phyloP scores from a whole-genome alignment of 768 basidiomycete species.

The Candolleomyces aberdarensis region DNA sequence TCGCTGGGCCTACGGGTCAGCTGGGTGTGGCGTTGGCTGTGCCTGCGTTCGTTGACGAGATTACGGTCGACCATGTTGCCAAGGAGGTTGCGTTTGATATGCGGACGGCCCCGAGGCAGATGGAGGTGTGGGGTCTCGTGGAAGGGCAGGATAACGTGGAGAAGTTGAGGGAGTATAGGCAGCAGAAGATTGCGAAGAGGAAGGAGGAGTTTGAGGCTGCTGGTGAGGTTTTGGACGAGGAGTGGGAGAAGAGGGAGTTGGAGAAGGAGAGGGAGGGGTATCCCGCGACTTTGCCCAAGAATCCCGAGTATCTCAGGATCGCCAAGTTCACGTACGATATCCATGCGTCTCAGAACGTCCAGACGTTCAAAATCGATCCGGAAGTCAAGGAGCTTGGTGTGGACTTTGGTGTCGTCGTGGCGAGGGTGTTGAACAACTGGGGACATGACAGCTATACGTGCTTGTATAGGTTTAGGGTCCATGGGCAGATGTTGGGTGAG shows the following conservation, averaged over 20 bases:
- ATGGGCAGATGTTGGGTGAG: constrained; percentile 55
- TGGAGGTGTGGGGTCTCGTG: constrained; percentile 91
- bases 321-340: constrained; percentile 65
- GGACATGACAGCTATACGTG: constrained; percentile 83
- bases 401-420: constrained; percentile 82
- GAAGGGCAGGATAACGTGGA: constrained; percentile 72
- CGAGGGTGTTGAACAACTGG: constrained; percentile 85
- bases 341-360: constrained; percentile 58
- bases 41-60: constrained; percentile 67
- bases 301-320: constrained; percentile 57
- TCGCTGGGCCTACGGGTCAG: constrained; percentile 73
- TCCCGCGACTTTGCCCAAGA: constrained; percentile 45
- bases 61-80: constrained; percentile 89
- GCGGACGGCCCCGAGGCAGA: constrained; percentile 74
- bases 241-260: constrained; percentile 19
- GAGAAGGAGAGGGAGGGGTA: constrained; percentile 36
- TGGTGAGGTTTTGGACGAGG: constrained; percentile 29
- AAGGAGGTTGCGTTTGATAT: constrained; percentile 80
- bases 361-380: constrained; percentile 74
- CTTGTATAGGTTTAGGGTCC: constrained; percentile 81
- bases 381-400: constrained; percentile 68
- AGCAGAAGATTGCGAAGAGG: constrained; percentile 27
- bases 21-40: constrained; percentile 78
- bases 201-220: constrained; percentile 22
- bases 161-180: constrained; percentile 56